Base-by-base conservation (phyloP, 2,329 filamentous ascomycete genomes). In the Pseudogymnoascus sp. region DNA sequence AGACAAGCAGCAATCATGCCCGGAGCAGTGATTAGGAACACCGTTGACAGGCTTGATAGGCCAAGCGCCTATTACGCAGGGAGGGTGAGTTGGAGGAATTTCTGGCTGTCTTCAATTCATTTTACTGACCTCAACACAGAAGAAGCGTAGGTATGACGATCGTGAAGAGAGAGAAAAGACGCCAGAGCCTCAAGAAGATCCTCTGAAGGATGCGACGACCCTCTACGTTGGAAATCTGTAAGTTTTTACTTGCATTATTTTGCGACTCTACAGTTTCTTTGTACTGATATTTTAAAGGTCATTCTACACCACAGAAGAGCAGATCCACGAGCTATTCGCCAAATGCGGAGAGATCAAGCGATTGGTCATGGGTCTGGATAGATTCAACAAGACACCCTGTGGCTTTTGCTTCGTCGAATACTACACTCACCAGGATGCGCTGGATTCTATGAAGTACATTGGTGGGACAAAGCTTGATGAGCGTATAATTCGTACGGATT, bases 351-450 rank as follows among this genome's bases (percentile, higher is more conserved):
- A 97, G 80, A 96, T 99, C 78, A 99, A 99, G 79, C 90, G 95
- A 28, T 85, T 99, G 59, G 86, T 99, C 68, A 99, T 99, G 95
- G 95, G 95, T 60, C 86, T 99, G 61, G 95, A 99, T 75, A 89
- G 95, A 64, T 96, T 95, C 81, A 90, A 89, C 77, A 99, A 99
- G 80, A 99, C 95, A 0, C 95, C 95, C 1, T 99, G 95, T 77
- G 95, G 95, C 42, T 99, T 99, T 82, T 99, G 95, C 82, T 99
- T 99, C 74, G 95, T 99, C 72, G 95, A 99, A 78, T 99, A 99
- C 79, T 97, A 97, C 80, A 97, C 88, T 31, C 95, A 97, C 76
- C 89, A 96, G 74, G 95, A 99, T 76, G 95, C 95, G 7, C 83
- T 99, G 60, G 95, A 99, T 75, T 97, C 93, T 77, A 88, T 99